Conservation (phyloP, 495 filamentous ascomycete genomes). For the Xylaria venustula region DNA sequence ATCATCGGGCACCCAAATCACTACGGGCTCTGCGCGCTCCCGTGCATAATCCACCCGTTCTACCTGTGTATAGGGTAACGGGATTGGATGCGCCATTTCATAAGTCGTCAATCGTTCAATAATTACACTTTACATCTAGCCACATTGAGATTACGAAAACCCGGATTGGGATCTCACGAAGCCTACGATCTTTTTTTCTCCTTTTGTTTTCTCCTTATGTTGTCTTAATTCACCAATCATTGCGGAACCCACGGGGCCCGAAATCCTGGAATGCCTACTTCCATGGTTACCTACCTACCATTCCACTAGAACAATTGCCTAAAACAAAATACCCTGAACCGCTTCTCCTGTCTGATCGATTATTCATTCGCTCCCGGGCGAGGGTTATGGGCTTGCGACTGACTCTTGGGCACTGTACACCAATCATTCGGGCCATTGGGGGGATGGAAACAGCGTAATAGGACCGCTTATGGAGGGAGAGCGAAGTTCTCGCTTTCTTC, state of each 20-base stretch:
- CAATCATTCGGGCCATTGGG: too few species aligned
- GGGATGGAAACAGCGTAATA: too few species aligned
- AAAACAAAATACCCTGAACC: not conserved
- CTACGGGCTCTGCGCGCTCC: slow-evolving; percentile 28
- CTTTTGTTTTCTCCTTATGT: slow-evolving; percentile 1
- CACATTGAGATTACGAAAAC: slow-evolving; percentile 23
- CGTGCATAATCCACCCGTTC: slow-evolving; percentile 23
- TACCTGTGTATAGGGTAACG: slow-evolving; percentile 17
- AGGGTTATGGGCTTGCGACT: not conserved
- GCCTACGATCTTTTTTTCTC: slow-evolving; percentile 28
- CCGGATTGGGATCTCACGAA: slow-evolving; percentile 27
- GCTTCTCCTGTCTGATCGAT: not conserved
- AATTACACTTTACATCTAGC: slow-evolving; percentile 21
- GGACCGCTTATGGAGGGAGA: too few species aligned
- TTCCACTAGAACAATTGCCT: too few species aligned
- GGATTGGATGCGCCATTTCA: too few species aligned
- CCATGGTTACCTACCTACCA: too few species aligned
- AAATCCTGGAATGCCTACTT: too few species aligned
- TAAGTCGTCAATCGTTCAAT: slow-evolving; percentile 38
- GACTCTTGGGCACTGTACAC: not conserved
- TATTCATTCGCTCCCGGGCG: not conserved
- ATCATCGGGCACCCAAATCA: slow-evolving; percentile 37
- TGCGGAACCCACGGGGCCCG: too few species aligned
- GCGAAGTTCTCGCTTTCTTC: too few species aligned
- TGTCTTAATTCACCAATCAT: too few species aligned